Evolutionary conservation across 2,329 filamentous ascomycete species (phyloP), one percentile per base, ranked within the genome.

Genomic region (Dryadomyces quercivorus): DNA sequence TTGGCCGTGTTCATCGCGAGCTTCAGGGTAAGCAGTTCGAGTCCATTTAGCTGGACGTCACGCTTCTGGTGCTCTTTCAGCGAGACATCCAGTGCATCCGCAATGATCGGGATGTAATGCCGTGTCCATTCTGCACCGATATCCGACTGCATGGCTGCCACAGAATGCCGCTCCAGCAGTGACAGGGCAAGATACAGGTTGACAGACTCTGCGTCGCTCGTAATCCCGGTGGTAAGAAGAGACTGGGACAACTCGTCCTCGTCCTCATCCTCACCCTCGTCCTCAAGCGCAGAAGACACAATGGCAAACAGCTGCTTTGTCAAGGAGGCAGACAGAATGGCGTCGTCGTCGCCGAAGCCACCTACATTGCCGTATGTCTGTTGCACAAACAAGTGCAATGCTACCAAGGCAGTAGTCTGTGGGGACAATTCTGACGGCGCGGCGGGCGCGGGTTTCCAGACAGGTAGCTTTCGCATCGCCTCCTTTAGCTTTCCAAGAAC

Each of bases 1-100:
- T 95, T 95, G 9, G 90, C 93, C 51, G 91, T 76, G 62, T 95
- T 95, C 59, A 95, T 77, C 40, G 88, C 84, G 4, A 96, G 75
- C 55, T 87, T 82, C 49, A 92, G 71, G 31, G 81, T 69, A 18
- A 81, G 67, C 36, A 65, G 71, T 50, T 72, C 71, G 8, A 74
- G 61, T 5, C 69, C 67, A 36, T 69, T 72, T 1, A 61, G 50
- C 15, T 43, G 54, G 5, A 34, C 53, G 10, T 68, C 64, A n/a
- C 59, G 64, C 34, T 59, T 61, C 34, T 75, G 63, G 43, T 56
- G 52, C 18, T 53, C 52, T 31, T 44, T 20, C 1, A 61, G 54
- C 3, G 69, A 68, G 2, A 69, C 65, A 20, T 69, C 67, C 6
- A 80, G 64, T 1, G 76, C 67, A 48, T 74, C 70, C 1, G 75